Conservation (phyloP, 768 basidiomycete species). For the Daedaleopsis nitida region DNA sequence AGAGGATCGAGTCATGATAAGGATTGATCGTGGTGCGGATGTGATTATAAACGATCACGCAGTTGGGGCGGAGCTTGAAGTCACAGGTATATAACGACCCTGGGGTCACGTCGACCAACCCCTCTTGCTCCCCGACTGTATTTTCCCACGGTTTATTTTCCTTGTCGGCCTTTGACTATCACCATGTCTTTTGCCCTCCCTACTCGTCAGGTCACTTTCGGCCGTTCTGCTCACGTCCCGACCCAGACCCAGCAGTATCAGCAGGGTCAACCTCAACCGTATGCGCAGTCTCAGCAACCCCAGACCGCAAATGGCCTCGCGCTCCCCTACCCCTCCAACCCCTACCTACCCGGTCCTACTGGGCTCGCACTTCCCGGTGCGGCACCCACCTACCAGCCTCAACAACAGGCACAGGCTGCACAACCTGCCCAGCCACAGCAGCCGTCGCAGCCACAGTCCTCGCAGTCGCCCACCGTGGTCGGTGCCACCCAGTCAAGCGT, state of each 20-base stretch:
- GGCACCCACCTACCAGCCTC: slow-evolving; percentile 49
- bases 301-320: slow-evolving; percentile 55
- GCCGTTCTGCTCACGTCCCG: slow-evolving; percentile 50
- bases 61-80: slow-evolving; percentile 24
- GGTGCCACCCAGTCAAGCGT: slow-evolving; percentile 40
- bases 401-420: slow-evolving; percentile 10
- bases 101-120: slow-evolving; percentile 6
- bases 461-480: slow-evolving; percentile 28
- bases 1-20: slow-evolving; percentile 20
- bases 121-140: slow-evolving; percentile 14
- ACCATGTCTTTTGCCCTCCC: slow-evolving; percentile 67
- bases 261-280: slow-evolving; percentile 44
- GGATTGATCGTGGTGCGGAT: slow-evolving; percentile 11
- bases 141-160: slow-evolving; percentile 25
- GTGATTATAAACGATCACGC: slow-evolving; percentile 19
- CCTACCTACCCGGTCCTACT: slow-evolving; percentile 47
- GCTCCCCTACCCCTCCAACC: slow-evolving; percentile 45
- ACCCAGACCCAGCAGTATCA: slow-evolving; percentile 42
- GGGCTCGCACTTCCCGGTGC: slow-evolving; percentile 54
- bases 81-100: slow-evolving; percentile 14
- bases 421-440: slow-evolving; percentile 24
- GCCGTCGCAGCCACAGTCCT: slow-evolving; percentile 27
- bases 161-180: slow-evolving; percentile 5
- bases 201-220: slow-evolving; percentile 78
- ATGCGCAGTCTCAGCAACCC: slow-evolving; percentile 39